Evolutionary conservation across 371 early-diverging fungal genomes (phyloP), one percentile per base, ranked within the genome.

Genomic region (Mortierella sp.): DNA sequence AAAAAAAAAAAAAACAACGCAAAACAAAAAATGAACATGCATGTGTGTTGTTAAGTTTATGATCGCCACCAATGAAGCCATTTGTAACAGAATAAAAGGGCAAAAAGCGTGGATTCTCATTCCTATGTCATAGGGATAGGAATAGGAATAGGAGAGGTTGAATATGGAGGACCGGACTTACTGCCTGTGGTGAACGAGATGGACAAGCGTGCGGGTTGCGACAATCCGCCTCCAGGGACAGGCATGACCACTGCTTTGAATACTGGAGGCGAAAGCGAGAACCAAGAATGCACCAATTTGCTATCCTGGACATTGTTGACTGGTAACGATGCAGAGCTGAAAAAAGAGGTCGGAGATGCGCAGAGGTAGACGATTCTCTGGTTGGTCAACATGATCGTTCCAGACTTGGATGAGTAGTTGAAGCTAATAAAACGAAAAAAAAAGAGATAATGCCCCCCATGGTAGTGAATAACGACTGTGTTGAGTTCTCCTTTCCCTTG

Each of bases 181-280:
- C 73, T 59, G 26, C 70, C 70, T 8, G 24, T 47, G 2, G 65
- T 27, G 34, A 76, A 76, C 19, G 70, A 45, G 39, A 76, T 69
- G 3, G 69, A 30, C 39, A 76, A 62, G 50, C 65, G 59, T 7
- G 61, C 70, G 8, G 76, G 70, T 30, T 76, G 76, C 0, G 58
- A 28, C 21, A 76, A 38, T 21, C 76, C 76, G 12, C 76, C 76
- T 1, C 70, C 55, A 13, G 66, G 54, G 4, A 74, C 70, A 9
- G 76, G 76, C 59, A 65, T 69, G 21, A 69, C 70, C 14, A 76
- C 76, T 13, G 70, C 69, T 31, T 76, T 69, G 56, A 69, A 76
- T 3, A 30, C 51, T n/a, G 70, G 43, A 0, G 76, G 39, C 10
- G 34, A 34, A 4, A 34, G 34, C 1, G 76, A 76, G 59, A 76